Conservation (phyloP, 176 grass and related monocot genomes). For the Eleusine indica region DNA sequence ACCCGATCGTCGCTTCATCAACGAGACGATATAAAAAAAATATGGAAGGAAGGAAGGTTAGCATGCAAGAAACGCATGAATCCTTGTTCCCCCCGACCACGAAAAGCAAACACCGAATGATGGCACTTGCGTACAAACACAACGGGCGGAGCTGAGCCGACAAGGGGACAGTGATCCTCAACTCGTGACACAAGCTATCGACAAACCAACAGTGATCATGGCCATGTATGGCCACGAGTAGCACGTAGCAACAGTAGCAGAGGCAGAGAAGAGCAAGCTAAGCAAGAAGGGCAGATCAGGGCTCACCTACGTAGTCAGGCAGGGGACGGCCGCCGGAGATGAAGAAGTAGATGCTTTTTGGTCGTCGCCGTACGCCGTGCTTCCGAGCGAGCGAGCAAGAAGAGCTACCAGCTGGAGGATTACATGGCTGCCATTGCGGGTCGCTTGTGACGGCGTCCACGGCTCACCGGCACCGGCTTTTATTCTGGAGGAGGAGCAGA, state of each 20-base stretch:
- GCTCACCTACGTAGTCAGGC: not conserved
- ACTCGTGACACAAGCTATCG: not conserved
- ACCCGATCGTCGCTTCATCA: not conserved
- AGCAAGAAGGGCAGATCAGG: too few relatives aligned
- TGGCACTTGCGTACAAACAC: not conserved
- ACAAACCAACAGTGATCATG: not conserved
- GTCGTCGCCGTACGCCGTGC: not conserved
- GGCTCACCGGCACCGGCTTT: not conserved
- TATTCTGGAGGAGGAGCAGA: not conserved
- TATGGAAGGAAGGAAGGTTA: not conserved
- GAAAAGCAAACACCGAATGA: conserved; percentile 21
- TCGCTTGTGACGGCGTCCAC: not conserved
- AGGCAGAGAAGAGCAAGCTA: not conserved
- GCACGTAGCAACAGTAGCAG: not conserved
- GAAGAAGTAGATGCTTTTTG: not conserved
- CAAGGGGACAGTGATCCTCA: not conserved
- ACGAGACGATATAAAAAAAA: not conserved
- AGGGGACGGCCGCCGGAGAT: not conserved
- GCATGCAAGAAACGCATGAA: conserved; percentile 12
- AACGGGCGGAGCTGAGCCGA: not conserved
- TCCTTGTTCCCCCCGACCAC: not conserved
- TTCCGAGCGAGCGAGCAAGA: not conserved
- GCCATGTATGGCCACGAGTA: not conserved
- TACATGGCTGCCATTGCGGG: not conserved
- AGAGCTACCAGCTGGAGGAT: not conserved